Percentiles rank a stretch among this genome's conserved stretches.
Evolutionary conservation across 108 stramenopile genomes (phyloP).

Genomic region (Discostella stelligeroides): DNA sequence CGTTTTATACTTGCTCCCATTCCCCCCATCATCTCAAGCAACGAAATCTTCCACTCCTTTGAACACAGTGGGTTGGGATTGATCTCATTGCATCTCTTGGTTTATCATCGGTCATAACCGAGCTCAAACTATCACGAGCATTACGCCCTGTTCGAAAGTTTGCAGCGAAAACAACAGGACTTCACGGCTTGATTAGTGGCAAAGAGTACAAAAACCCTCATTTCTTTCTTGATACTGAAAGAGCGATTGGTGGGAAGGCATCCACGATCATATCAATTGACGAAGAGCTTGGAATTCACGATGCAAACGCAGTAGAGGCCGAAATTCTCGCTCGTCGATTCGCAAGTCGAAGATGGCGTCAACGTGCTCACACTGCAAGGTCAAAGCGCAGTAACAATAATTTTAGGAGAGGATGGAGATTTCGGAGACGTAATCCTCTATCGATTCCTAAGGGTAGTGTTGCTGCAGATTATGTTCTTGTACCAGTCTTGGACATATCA

Average conservation of each 20-base stretch:
- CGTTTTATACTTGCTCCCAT: background rate
- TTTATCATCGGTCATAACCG: conserved; percentile 32
- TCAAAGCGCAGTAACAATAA: conserved; percentile 14
- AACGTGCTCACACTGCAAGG: background rate
- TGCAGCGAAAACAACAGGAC: conserved; percentile 64
- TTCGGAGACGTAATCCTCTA: conserved; percentile 30
- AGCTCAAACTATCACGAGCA: conserved; percentile 54
- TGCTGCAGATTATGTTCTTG: conserved; percentile 34
- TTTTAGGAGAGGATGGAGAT: conserved; percentile 41
- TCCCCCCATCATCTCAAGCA: background rate
- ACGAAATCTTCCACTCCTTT: background rate
- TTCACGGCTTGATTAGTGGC: conserved; percentile 86
- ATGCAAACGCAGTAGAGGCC: conserved; percentile 34
- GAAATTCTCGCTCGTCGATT: conserved; percentile 40
- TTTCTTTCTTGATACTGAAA: background rate
- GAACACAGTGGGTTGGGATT: conserved; percentile 52
- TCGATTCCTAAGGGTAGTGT: background rate
- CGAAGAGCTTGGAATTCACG: conserved; percentile 46
- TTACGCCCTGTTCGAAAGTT: conserved; percentile 73
- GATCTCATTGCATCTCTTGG: conserved; percentile 56
- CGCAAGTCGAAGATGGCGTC: conserved; percentile 21
- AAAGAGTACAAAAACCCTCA: conserved; percentile 39
- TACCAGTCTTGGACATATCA: conserved; percentile 42
- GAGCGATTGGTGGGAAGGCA: conserved; percentile 12
- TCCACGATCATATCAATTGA: conserved; percentile 50